Percentiles rank a stretch among this genome's conserved stretches.
phyloP scores from a whole-genome alignment of 495 filamentous ascomycete genomes.

The Cercophora samala region DNA sequence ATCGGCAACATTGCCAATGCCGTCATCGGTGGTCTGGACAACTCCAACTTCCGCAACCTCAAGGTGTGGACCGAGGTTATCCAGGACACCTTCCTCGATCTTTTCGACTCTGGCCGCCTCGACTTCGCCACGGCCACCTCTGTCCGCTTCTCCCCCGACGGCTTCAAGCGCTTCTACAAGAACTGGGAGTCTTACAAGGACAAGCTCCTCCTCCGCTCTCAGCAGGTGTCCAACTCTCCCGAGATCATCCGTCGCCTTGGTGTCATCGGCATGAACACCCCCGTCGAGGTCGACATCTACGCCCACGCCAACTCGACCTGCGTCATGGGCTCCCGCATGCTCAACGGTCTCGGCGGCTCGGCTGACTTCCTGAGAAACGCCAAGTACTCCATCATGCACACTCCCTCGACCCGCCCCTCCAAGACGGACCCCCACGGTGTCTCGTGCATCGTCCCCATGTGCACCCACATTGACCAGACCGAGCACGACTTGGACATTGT shows the following conservation, averaged over 20 bases:
- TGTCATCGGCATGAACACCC: slow-evolving; percentile 94
- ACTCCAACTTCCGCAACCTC: slow-evolving; percentile 82
- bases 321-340: slow-evolving; percentile 87
- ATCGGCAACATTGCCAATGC: slow-evolving; percentile 96
- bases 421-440: slow-evolving; percentile 83
- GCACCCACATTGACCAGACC: slow-evolving; percentile 89
- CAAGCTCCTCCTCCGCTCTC: slow-evolving; percentile 82
- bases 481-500: slow-evolving; percentile 87
- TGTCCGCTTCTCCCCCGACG: slow-evolving; percentile 86
- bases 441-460: slow-evolving; percentile 87
- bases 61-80: slow-evolving; percentile 94
- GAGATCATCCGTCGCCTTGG: slow-evolving; percentile 89
- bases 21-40: slow-evolving; percentile 78
- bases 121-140: slow-evolving; percentile 91
- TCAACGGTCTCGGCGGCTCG: slow-evolving; percentile 85
- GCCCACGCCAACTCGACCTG: slow-evolving; percentile 90
- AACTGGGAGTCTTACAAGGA: slow-evolving; percentile 76
- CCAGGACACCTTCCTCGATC: slow-evolving; percentile 89
- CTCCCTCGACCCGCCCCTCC: slow-evolving; percentile 70
- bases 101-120: slow-evolving; percentile 85
- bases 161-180: slow-evolving; percentile 89
- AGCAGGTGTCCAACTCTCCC: slow-evolving; percentile 88
- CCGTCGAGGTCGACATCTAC: slow-evolving; percentile 92
- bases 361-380: slow-evolving; percentile 82
- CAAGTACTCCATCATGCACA: slow-evolving; percentile 95